phyloP scores from a whole-genome alignment of 1,284 basidiomycete species.

The Melampsora occidentalis region DNA sequence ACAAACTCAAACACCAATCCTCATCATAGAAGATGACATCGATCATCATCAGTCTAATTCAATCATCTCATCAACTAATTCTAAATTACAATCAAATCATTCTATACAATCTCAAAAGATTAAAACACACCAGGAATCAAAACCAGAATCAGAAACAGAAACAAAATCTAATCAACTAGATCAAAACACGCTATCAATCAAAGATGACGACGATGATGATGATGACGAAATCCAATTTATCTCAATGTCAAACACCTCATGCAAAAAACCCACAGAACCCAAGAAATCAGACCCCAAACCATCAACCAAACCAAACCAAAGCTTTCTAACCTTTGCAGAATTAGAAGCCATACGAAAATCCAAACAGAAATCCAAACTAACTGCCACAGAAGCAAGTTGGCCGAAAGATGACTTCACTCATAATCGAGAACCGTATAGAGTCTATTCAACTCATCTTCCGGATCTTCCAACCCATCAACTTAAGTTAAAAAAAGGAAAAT shows the following conservation, averaged over 20 bases:
- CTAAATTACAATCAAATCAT: background rate
- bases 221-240: too few species aligned
- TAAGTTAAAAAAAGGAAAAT: conserved; percentile 12
- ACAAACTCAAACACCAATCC: background rate
- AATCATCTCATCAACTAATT: background rate
- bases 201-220: too few species aligned
- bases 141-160: too few species aligned
- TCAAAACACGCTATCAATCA: too few species aligned
- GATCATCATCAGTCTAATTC: background rate
- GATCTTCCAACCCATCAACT: background rate
- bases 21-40: background rate
- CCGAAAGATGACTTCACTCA: background rate
- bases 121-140: too few species aligned
- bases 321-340: conserved; percentile 11
- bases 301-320: background rate
- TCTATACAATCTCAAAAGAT: too few species aligned
- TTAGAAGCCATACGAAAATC: conserved; percentile 7
- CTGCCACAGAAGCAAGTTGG: background rate
- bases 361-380: background rate
- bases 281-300: background rate
- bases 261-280: too few species aligned
- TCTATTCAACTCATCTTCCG: background rate
- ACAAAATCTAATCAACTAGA: too few species aligned
- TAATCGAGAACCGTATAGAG: background rate
- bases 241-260: too few species aligned